Percentiles rank a stretch among this genome's conserved stretches.
phyloP scores from a whole-genome alignment of 345 rosid genomes.

The Heritiera fomes region DNA sequence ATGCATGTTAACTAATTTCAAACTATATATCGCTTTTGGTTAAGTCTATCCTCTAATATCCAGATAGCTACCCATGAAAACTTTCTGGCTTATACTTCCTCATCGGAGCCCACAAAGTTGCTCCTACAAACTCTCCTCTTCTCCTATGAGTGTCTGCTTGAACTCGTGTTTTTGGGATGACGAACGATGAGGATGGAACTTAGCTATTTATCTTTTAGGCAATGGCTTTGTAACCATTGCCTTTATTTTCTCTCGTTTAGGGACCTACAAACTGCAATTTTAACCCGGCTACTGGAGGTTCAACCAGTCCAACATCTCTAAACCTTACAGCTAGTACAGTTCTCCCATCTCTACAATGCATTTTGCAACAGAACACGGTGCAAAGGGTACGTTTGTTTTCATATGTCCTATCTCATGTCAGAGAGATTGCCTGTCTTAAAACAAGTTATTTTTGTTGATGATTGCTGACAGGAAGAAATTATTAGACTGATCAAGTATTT shows the following conservation, averaged over 20 bases:
- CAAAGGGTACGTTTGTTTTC: conserved; percentile 61
- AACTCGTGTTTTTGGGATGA: conserved; percentile 8
- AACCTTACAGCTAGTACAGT: conserved; percentile 46
- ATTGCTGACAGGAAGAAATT: conserved; percentile 84
- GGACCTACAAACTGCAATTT: conserved; percentile 57
- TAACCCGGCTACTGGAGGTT: conserved; percentile 47
- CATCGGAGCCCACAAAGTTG: not conserved
- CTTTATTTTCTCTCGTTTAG: conserved; percentile 43
- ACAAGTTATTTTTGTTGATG: conserved; percentile 8
- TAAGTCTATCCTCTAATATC: not conserved
- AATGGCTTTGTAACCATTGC: conserved; percentile 39
- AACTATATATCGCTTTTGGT: not conserved
- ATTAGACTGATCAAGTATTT: conserved; percentile 69
- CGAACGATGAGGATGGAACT: conserved; percentile 28
- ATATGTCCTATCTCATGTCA: not conserved
- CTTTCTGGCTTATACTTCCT: not conserved
- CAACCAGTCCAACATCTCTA: conserved; percentile 49
- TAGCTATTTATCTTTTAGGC: conserved; percentile 39
- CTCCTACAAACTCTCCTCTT: not conserved
- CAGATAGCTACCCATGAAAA: not conserved
- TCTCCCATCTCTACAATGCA: conserved; percentile 73
- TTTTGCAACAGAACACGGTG: conserved; percentile 76
- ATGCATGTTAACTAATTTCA: conserved; percentile 2
- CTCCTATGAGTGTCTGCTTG: not conserved
- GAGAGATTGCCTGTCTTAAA: not conserved